Conservation (phyloP, 805 yeast species). For the Wickerhamiella hasegawae region DNA sequence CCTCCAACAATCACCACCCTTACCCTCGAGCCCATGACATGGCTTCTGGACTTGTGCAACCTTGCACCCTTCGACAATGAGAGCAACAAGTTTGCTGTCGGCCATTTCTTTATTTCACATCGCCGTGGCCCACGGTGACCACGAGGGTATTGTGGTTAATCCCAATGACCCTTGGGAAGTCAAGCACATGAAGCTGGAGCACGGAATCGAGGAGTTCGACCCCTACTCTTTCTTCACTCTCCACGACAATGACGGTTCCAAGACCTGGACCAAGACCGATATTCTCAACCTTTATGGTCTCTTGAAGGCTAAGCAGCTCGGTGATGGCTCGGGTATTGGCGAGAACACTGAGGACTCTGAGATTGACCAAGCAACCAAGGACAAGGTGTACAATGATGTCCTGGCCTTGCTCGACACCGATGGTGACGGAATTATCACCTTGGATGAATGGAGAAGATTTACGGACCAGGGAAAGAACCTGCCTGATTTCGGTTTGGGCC, state of each 20-base stretch:
- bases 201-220: slow-evolving; percentile 58
- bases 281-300: slow-evolving; percentile 73
- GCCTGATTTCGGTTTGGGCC: slow-evolving; percentile 88
- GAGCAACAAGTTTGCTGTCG: not conserved
- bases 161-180: slow-evolving; percentile 22
- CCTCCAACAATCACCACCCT: no score
- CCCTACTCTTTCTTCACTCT: slow-evolving; percentile 60
- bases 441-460: slow-evolving; percentile 56
- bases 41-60: not conserved
- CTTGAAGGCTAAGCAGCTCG: slow-evolving; percentile 52
- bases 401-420: slow-evolving; percentile 48
- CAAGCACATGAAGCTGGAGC: slow-evolving; percentile 80
- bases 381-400: slow-evolving; percentile 39
- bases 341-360: slow-evolving; percentile 46
- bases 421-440: slow-evolving; percentile 48
- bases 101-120: slow-evolving; percentile 3
- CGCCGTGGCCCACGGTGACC: slow-evolving; percentile 5
- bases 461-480: slow-evolving; percentile 48
- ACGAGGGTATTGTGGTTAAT: slow-evolving; percentile 5
- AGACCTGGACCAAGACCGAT: slow-evolving; percentile 47
- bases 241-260: slow-evolving; percentile 47
- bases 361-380: slow-evolving; percentile 36
- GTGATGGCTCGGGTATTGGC: slow-evolving; percentile 86
- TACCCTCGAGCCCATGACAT: no score
- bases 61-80: not conserved